phyloP scores from a whole-genome alignment of 495 filamentous ascomycete genomes.

The Lasiosphaeris hirsuta region DNA sequence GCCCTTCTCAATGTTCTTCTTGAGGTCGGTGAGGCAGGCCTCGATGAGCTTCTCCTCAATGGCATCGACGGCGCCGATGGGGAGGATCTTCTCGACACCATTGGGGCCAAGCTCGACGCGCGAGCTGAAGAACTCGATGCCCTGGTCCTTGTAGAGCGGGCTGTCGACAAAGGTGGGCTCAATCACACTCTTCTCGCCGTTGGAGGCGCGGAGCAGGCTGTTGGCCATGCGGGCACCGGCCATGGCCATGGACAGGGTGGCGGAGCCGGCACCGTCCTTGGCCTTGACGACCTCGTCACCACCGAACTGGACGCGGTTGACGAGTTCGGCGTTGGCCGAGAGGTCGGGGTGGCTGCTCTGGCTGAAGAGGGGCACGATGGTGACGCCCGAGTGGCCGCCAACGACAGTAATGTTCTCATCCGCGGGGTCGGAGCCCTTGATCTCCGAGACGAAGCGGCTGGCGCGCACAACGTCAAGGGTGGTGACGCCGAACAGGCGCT shows the following conservation, averaged over 20 bases:
- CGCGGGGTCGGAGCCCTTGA: conserved; percentile 84
- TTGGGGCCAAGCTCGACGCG: conserved; percentile 92
- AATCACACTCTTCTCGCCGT: conserved; percentile 90
- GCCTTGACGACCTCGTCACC: conserved; percentile 99
- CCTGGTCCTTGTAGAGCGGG: conserved; percentile 96
- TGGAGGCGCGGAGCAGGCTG: conserved; percentile 83
- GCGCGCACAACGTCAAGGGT: conserved; percentile 98
- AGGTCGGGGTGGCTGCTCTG: conserved; percentile 87
- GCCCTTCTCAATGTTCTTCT: conserved; percentile 68
- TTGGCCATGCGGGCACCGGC: conserved; percentile 97
- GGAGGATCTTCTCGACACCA: conserved; percentile 89
- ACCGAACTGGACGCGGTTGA: conserved; percentile 97
- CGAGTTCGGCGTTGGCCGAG: conserved; percentile 67
- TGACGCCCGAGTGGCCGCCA: conserved; percentile 95
- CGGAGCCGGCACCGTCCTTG: conserved; percentile 96
- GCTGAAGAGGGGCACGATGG: conserved; percentile 95
- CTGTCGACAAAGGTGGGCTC: conserved; percentile 97
- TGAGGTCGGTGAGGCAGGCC: conserved; percentile 78
- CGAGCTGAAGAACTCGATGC: conserved; percentile 92
- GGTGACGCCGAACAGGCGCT: conserved; percentile 97
- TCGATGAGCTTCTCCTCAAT: conserved; percentile 88
- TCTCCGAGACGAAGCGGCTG: conserved; percentile 90
- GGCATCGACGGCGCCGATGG: conserved; percentile 74
- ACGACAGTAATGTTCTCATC: conserved; percentile 93
- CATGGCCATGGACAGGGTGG: conserved; percentile 98